Conservation (phyloP, 2,329 filamentous ascomycete genomes). For the Nannizziopsis barbatae region DNA sequence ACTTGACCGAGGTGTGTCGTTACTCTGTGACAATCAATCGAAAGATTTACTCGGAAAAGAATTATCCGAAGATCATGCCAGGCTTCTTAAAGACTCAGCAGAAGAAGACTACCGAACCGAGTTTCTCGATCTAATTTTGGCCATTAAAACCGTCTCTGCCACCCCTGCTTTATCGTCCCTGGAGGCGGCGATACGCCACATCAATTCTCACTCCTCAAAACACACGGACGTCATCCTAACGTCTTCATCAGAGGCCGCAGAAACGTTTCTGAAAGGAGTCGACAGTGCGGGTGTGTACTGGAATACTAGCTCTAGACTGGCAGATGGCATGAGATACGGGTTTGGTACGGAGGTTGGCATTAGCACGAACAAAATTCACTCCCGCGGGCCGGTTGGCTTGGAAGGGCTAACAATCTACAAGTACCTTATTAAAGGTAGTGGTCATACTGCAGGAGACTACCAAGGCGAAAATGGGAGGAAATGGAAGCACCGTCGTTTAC, state of each 20-base stretch:
- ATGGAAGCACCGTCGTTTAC: slow-evolving; percentile 47
- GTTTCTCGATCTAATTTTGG: slow-evolving; percentile 73
- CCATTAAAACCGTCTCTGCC: slow-evolving; percentile 62
- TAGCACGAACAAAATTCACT: slow-evolving; percentile 97
- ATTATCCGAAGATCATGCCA: slow-evolving; percentile 34
- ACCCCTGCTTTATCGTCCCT: slow-evolving; percentile 33
- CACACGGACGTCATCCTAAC: slow-evolving; percentile 92
- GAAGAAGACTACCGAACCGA: slow-evolving; percentile 75
- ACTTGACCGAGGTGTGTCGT: slow-evolving; percentile 61
- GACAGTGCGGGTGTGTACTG: slow-evolving; percentile 92
- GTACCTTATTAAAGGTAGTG: slow-evolving; percentile 75
- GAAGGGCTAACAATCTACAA: slow-evolving; percentile 97
- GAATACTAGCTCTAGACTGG: slow-evolving; percentile 90
- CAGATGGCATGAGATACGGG: slow-evolving; percentile 92
- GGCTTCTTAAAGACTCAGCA: slow-evolving; percentile 52
- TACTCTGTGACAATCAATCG: slow-evolving; percentile 65
- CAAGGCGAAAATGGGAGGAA: slow-evolving; percentile 42
- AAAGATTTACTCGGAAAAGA: slow-evolving; percentile 50
- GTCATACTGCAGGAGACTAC: slow-evolving; percentile 61
- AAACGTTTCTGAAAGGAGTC: slow-evolving; percentile 71
- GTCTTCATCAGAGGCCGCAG: slow-evolving; percentile 52
- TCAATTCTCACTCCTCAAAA: slow-evolving; percentile 83
- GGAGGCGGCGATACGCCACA: slow-evolving; percentile 67
- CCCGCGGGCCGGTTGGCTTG: slow-evolving; percentile 80
- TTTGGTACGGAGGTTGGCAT: slow-evolving; percentile 98